Percentiles rank a stretch among this genome's conserved stretches.
These are phyloP conservation scores for Hericium rajendrae DNA, from an alignment of 768 basidiomycete genomes.

Conservation along the genomic window DNA sequence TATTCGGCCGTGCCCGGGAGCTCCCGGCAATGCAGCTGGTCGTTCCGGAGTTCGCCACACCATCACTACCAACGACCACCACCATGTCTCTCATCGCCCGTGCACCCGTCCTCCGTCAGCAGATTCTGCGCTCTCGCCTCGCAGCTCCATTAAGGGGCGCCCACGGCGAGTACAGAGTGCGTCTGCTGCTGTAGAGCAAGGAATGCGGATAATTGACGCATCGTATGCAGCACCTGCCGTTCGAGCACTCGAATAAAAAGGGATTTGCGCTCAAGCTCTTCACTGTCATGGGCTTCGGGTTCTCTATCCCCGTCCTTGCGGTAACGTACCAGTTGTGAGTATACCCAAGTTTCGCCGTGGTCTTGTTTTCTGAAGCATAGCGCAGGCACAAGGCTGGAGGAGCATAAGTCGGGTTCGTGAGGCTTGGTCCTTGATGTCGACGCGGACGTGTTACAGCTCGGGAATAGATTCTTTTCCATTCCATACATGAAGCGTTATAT, in stretches of 20 bases:
- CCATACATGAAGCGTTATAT: no score
- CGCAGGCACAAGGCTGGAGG: not conserved
- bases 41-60: not conserved
- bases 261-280: constrained; percentile 8
- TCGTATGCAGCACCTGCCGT: constrained; percentile 11
- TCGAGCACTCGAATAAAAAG: constrained; percentile 10
- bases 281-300: constrained; percentile 8
- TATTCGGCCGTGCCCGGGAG: no score
- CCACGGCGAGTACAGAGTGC: constrained; percentile 10
- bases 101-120: constrained; percentile 6
- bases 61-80: not conserved
- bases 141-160: constrained; percentile 9
- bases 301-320: constrained; percentile 17
- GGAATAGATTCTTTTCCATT: no score
- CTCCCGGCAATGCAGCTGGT: no score
- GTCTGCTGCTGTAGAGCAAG: not conserved
- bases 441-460: no score
- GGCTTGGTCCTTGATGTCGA: no score
- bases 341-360: not conserved
- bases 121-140: constrained; percentile 8
- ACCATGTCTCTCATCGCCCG: constrained; percentile 14
- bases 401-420: not conserved
- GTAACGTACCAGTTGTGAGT: constrained; percentile 18
- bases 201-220: not conserved
- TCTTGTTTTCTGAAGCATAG: not conserved